Percentiles rank a stretch among this genome's conserved stretches.
phyloP scores from a whole-genome alignment of 345 rosid species.

The Gossypium australe region DNA sequence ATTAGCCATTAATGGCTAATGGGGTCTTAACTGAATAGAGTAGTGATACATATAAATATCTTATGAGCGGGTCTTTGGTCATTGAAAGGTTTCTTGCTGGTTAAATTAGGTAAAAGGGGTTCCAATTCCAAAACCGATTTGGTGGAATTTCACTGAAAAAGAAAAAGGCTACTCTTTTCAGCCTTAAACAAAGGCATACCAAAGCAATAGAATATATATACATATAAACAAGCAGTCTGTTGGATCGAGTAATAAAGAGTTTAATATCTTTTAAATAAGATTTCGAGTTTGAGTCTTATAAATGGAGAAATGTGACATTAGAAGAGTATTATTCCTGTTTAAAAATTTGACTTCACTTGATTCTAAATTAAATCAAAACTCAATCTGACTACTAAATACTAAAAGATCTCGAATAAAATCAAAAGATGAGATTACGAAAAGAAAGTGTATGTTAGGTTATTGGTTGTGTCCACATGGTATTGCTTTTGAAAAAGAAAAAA shows the following conservation, averaged over 20 bases:
- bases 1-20: background rate
- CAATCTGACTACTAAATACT: too few relatives aligned
- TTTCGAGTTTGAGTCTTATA: too few relatives aligned
- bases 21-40: background rate
- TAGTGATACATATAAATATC: too few relatives aligned
- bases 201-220: background rate
- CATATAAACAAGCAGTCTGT: too few relatives aligned
- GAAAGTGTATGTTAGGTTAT: background rate
- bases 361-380: too few relatives aligned
- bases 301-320: fast-evolving
- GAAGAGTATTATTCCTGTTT: too few relatives aligned
- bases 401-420: too few relatives aligned
- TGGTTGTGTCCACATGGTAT: slow-evolving; percentile 3
- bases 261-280: too few relatives aligned
- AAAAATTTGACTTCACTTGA: fast-evolving
- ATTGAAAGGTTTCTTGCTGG: background rate
- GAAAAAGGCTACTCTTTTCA: background rate
- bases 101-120: background rate
- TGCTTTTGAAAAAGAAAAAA: background rate
- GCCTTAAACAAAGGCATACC: background rate
- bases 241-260: too few relatives aligned
- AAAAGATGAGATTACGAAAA: background rate
- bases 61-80: background rate
- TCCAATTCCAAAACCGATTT: background rate
- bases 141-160: background rate